Conservation (phyloP, 768 basidiomycete species). For the Tephrocybe sp. region DNA sequence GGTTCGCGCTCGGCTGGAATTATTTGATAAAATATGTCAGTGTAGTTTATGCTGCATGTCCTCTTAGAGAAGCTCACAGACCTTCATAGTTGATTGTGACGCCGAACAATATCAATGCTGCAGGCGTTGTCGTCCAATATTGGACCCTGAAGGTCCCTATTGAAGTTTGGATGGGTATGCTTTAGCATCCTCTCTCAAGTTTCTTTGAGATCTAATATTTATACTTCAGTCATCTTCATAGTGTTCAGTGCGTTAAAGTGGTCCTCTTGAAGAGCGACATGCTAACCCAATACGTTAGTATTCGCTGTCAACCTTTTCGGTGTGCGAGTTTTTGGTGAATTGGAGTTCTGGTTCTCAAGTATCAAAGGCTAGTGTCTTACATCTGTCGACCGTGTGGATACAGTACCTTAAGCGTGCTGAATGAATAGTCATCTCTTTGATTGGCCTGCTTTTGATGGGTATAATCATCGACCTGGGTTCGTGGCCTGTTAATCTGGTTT, state of each 20-base stretch:
- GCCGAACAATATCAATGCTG: constrained; percentile 65
- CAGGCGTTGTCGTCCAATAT: constrained; percentile 51
- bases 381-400: neutral
- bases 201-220: neutral
- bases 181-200: neutral
- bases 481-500: constrained; percentile 30
- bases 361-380: constrained; percentile 54
- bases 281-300: constrained; percentile 31
- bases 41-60: neutral
- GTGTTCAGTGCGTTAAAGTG: constrained; percentile 41
- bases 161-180: constrained; percentile 58
- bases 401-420: neutral
- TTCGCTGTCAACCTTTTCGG: constrained; percentile 60
- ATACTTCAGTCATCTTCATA: constrained; percentile 53
- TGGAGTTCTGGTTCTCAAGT: constrained; percentile 75
- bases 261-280: neutral
- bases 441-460: constrained; percentile 57
- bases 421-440: constrained; percentile 45
- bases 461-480: constrained; percentile 67
- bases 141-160: constrained; percentile 47
- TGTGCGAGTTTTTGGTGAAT: constrained; percentile 66
- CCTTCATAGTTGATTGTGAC: constrained; percentile 57
- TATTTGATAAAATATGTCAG: constrained; percentile 58
- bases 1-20: constrained; percentile 68
- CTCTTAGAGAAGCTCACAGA: constrained; percentile 4